Percentiles rank a stretch among this genome's conserved stretches.
Evolutionary conservation across 2,329 filamentous ascomycete species (phyloP).

Genomic region (Epicoccum nigrum): DNA sequence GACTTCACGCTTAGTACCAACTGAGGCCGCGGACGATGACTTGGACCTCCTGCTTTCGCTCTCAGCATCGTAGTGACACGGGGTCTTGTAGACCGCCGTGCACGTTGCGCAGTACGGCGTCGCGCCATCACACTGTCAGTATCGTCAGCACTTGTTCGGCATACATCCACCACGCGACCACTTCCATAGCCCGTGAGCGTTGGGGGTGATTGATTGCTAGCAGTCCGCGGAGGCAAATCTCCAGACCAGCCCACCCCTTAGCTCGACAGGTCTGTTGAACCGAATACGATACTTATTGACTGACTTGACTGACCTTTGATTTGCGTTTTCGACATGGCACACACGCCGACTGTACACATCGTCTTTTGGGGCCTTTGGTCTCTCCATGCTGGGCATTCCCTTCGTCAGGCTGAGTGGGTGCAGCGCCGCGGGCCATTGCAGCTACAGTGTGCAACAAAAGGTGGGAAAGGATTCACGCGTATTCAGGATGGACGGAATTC

Average conservation of each 20-base stretch:
- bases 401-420: conserved; percentile 29
- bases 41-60: conserved; percentile 55
- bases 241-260: conserved; percentile 16
- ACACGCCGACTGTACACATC: conserved; percentile 51
- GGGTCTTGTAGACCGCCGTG: conserved; percentile 57
- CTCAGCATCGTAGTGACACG: conserved; percentile 58
- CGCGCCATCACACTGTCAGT: conserved; percentile 56
- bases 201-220: background rate
- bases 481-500: conserved; percentile 23
- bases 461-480: conserved; percentile 17
- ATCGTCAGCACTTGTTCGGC: conserved; percentile 21
- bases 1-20: conserved; percentile 41
- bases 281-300: conserved; percentile 9
- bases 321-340: conserved; percentile 59
- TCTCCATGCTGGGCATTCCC: conserved; percentile 29
- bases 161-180: background rate
- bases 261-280: background rate
- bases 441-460: conserved; percentile 17
- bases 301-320: conserved; percentile 56
- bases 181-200: conserved; percentile 1
- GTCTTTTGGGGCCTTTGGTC: conserved; percentile 40
- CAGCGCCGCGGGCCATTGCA: conserved; percentile 38
- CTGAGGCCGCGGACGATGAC: conserved; percentile 35
- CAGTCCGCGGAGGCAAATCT: conserved; percentile 30
- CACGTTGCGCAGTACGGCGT: conserved; percentile 59